Evolutionary conservation across 306 rosid species (phyloP).

Genomic region (Trifolium subterraneum): DNA sequence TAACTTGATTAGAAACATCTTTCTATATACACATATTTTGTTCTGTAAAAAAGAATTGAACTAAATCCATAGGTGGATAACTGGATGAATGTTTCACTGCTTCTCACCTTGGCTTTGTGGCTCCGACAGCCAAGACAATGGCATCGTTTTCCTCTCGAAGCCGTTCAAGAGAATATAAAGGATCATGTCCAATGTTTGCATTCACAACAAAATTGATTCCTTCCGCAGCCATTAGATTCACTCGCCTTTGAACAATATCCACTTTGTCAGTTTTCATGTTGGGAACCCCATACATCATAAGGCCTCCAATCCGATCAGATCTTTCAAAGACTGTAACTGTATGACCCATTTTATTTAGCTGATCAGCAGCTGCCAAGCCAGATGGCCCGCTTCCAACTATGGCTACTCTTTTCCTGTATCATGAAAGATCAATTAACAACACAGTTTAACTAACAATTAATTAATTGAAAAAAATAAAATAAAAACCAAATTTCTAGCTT

Average conservation of each 20-base stretch:
- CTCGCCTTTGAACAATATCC: constrained; percentile 89
- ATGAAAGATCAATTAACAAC: constrained; percentile 19
- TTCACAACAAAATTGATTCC: constrained; percentile 83
- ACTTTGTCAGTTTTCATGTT: constrained; percentile 86
- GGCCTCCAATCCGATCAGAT: constrained; percentile 71
- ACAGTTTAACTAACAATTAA: background rate
- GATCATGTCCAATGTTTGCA: constrained; percentile 84
- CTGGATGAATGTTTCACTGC: background rate
- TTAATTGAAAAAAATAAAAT: background rate
- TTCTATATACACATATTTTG: background rate
- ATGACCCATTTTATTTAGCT: constrained; percentile 90
- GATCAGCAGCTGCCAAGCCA: constrained; percentile 99
- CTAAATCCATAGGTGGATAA: background rate
- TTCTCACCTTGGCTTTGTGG: constrained; percentile 93
- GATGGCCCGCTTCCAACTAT: constrained; percentile 96
- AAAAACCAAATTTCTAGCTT: background rate
- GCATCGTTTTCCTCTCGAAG: constrained; percentile 87
- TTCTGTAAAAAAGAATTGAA: background rate
- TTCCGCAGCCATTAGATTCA: constrained; percentile 88
- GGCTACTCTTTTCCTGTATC: constrained; percentile 83
- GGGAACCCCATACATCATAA: constrained; percentile 99
- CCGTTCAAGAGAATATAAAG: constrained; percentile 66
- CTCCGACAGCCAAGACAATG: constrained; percentile 84
- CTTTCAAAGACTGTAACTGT: constrained; percentile 58
- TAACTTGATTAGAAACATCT: constrained; percentile 17